Conservation (phyloP, 2,329 filamentous ascomycete species). For the Fusarium sp. region DNA sequence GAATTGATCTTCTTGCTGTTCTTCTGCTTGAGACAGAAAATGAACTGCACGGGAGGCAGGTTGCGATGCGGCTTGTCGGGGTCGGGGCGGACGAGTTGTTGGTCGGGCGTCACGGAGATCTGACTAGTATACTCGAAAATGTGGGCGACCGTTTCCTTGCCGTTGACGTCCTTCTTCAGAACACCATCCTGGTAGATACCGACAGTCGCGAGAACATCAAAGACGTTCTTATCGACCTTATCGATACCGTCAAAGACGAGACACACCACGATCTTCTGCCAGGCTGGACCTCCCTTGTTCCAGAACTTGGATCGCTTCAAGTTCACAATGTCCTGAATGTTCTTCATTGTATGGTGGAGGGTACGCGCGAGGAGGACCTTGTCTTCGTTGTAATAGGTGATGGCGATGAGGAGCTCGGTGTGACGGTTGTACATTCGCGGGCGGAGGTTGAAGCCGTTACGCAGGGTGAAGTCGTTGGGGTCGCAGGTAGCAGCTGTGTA, state of each 20-base stretch:
- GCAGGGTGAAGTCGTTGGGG: constrained; percentile 43
- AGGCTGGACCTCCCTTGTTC: constrained; percentile 44
- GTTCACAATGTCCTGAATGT: constrained; percentile 44
- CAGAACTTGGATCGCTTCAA: constrained; percentile 44
- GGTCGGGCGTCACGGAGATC: constrained; percentile 43
- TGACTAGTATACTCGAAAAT: constrained; percentile 46
- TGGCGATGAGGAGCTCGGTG: constrained; percentile 43
- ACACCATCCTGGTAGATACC: constrained; percentile 46
- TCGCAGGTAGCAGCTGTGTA: constrained; percentile 46
- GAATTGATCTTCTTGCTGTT: constrained; percentile 48
- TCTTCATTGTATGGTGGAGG: constrained; percentile 43
- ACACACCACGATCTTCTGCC: constrained; percentile 46
- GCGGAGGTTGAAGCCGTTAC: constrained; percentile 45
- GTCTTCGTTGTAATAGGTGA: constrained; percentile 46
- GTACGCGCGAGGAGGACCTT: constrained; percentile 45
- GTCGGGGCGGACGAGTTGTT: constrained; percentile 43
- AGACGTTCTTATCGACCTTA: constrained; percentile 45
- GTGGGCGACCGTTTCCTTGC: constrained; percentile 44
- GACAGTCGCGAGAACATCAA: constrained; percentile 42
- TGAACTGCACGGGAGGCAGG: constrained; percentile 42
- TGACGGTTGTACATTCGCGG: constrained; percentile 45
- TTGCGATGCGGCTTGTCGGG: constrained; percentile 37
- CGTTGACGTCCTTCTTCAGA: constrained; percentile 45
- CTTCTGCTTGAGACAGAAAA: constrained; percentile 46
- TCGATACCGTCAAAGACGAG: constrained; percentile 44